Percentiles rank a stretch among this genome's conserved stretches.
phyloP scores from a whole-genome alignment of 139 green algal genomes.

The Picochlorum sp. region DNA sequence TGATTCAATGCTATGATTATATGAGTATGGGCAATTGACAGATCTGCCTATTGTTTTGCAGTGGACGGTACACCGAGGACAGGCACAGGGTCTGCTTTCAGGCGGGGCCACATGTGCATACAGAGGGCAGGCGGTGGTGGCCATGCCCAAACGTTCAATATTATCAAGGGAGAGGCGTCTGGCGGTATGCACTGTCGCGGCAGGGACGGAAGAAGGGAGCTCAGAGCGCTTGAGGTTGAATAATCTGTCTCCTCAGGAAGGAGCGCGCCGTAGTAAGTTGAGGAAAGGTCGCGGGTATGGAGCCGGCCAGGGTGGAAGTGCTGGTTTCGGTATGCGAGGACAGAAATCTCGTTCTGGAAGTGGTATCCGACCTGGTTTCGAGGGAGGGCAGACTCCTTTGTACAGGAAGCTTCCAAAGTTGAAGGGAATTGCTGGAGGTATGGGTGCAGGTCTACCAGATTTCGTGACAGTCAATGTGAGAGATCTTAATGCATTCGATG shows the following conservation, averaged over 20 bases:
- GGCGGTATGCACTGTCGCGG: no score
- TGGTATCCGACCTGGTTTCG: conserved; percentile 79
- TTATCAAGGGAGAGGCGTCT: no score
- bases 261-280: conserved; percentile 57
- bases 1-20: no score
- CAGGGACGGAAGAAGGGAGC: no score
- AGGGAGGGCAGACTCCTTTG: conserved; percentile 94
- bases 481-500: conserved; percentile 64
- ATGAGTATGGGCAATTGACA: no score
- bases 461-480: conserved; percentile 84
- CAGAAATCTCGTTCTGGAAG: conserved; percentile 88
- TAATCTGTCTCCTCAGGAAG: conserved; percentile 81
- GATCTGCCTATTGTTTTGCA: no score
- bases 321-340: conserved; percentile 91
- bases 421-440: conserved; percentile 92
- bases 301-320: conserved; percentile 85
- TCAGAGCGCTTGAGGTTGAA: conserved; percentile 41
- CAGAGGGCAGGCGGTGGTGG: no score
- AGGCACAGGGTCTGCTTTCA: no score
- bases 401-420: conserved; percentile 96
- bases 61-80: no score
- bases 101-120: no score
- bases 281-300: conserved; percentile 89
- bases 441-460: conserved; percentile 73
- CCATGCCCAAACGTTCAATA: no score